Evolutionary conservation across 768 basidiomycete genomes (phyloP), one percentile per base, ranked within the genome.

Genomic region (Termitomyces sp.): DNA sequence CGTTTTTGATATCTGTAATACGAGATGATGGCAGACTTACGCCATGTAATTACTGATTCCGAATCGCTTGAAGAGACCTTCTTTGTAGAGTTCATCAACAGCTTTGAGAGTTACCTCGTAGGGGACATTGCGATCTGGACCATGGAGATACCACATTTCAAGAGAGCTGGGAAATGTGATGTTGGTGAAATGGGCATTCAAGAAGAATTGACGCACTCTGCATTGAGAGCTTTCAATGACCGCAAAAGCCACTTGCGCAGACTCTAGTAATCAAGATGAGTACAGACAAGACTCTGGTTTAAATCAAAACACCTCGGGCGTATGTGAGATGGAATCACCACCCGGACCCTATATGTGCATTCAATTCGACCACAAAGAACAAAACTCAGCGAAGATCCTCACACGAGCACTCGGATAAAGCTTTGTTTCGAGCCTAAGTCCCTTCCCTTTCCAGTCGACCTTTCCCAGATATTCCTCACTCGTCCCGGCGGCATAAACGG

Each of bases 21-120:
- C 11, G 41, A 41, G 14, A 41, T 21, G 15, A 10, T 43, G 19
- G 14, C 2, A 8, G 7, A 65, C 64, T 51, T 42, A 81, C 78
- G 84, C 73, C 5, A 78, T 71, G 54, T 72, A 85, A 65, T 85
- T 85, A 61, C 83, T 84, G 58, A 87, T 71, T 2, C 84, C 83
- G 55, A 85, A 80, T n/a, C 76, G 74, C 56, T 83, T 78, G 62
- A 84, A 84, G 45, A 76, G 72, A 0, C 84, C 84, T 57, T 83
- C 76, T 43, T 78, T 74, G 62, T 85, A 74, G 12, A 85, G 67
- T 45, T 79, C 76, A 45, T 85, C 73, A 2, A 84, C 70, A 14
- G 76, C 79, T 28, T 76, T 76, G 24, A 81, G 58, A 0, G 84
- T 86, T 7, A 79, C 73, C 60, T 81, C 79, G 53, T 79, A 84